Conservation (phyloP, 202 grass and related monocot genomes). For the Elaeis oleifera region DNA sequence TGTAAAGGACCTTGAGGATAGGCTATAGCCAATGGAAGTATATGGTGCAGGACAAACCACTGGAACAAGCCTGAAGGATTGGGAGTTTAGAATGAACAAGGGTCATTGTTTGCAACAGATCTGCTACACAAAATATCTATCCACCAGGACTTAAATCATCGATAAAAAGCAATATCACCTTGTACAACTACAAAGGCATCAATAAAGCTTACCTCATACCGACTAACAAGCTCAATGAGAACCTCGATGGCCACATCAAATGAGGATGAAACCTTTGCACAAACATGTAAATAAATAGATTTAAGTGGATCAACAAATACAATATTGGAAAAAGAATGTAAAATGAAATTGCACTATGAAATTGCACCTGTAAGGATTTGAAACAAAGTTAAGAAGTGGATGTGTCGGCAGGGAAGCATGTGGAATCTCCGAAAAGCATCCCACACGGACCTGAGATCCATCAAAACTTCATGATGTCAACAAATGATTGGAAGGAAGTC, state of each 20-base stretch:
- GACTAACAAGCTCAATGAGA: conserved; percentile 80
- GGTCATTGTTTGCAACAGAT: too few species aligned
- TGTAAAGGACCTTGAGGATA: too few species aligned
- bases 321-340: neutral
- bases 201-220: conserved; percentile 57
- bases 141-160: too few species aligned
- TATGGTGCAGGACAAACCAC: too few species aligned
- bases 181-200: too few species aligned
- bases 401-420: conserved; percentile 33
- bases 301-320: conserved; percentile 24
- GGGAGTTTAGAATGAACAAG: too few species aligned
- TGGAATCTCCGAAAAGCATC: conserved; percentile 69
- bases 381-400: conserved; percentile 73
- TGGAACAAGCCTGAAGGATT: too few species aligned
- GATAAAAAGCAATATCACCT: too few species aligned
- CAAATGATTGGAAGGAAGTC: neutral
- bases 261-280: conserved; percentile 52
- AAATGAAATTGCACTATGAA: neutral
- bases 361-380: conserved; percentile 80
- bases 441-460: conserved; percentile 53
- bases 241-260: conserved; percentile 91
- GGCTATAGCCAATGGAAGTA: too few species aligned
- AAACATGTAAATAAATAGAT: conserved; percentile 23
- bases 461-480: neutral
- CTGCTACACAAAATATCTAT: too few species aligned